Percentiles rank a stretch among this genome's conserved stretches.
phyloP scores from a whole-genome alignment of 116 monocot genomes.

The Posidonia oceanica region DNA sequence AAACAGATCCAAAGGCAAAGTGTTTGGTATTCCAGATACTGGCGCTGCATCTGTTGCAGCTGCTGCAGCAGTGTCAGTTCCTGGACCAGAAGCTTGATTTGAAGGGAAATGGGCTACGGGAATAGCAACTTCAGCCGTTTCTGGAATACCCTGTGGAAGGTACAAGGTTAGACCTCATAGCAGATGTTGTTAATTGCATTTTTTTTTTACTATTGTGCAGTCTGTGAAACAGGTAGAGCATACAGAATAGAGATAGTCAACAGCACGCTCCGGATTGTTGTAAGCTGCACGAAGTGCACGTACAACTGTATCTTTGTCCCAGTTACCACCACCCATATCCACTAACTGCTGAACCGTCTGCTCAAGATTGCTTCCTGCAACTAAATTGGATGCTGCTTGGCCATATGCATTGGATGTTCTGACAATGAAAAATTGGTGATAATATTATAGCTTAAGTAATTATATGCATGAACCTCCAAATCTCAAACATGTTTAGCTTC shows the following conservation, averaged over 20 bases:
- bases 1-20: slow-evolving; percentile 66
- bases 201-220: background rate
- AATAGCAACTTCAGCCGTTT: slow-evolving; percentile 44
- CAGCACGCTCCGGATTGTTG: slow-evolving; percentile 98
- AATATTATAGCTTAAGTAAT: background rate
- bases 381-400: slow-evolving; percentile 74
- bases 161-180: background rate
- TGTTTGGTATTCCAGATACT: slow-evolving; percentile 50
- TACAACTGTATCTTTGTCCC: slow-evolving; percentile 78
- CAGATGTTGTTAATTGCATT: background rate
- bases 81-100: slow-evolving; percentile 18
- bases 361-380: slow-evolving; percentile 59
- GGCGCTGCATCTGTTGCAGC: slow-evolving; percentile 15
- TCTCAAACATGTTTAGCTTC: background rate
- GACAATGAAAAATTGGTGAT: background rate
- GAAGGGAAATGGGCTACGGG: slow-evolving; percentile 28
- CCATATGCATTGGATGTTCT: slow-evolving; percentile 48
- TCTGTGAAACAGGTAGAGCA: slow-evolving; percentile 1
- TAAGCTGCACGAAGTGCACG: slow-evolving; percentile 94
- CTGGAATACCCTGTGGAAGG: slow-evolving; percentile 58
- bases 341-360: slow-evolving; percentile 63
- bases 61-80: slow-evolving; percentile 18
- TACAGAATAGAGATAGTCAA: slow-evolving; percentile 96
- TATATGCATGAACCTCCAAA: slow-evolving; percentile 1
- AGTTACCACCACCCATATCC: slow-evolving; percentile 97